Evolutionary conservation across 345 rosid genomes (phyloP).

Genomic region (Brassica cretica): DNA sequence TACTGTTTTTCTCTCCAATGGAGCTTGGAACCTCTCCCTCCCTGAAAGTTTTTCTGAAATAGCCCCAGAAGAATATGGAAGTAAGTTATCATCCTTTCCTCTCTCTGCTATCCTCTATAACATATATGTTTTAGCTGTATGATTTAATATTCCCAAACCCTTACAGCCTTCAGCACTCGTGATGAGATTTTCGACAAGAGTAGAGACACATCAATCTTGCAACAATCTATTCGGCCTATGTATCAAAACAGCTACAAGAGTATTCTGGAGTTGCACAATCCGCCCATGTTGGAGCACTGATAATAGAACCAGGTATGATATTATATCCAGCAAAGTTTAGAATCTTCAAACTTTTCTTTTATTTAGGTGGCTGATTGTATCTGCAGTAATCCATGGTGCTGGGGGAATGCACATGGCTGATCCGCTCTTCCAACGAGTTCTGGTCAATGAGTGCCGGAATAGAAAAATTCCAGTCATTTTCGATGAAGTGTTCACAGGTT

Average conservation of each 20-base stretch:
- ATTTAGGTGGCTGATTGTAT: background rate
- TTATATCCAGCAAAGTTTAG: background rate
- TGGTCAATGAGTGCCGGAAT: slow-evolving; percentile 70
- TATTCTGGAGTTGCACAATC: slow-evolving; percentile 40
- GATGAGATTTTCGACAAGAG: slow-evolving; percentile 63
- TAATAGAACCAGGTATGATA: slow-evolving; percentile 89
- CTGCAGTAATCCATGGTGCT: slow-evolving; percentile 83
- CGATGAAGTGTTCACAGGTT: slow-evolving; percentile 97
- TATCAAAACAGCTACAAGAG: slow-evolving; percentile 53
- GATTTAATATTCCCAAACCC: slow-evolving; percentile 15
- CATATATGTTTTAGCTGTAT: background rate
- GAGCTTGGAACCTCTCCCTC: slow-evolving; percentile 63
- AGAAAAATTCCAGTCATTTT: slow-evolving; percentile 81
- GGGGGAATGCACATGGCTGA: slow-evolving; percentile 99
- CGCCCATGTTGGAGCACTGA: slow-evolving; percentile 68
- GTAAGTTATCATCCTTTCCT: too few species aligned
- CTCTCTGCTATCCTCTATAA: background rate
- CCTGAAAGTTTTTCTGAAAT: slow-evolving; percentile 52
- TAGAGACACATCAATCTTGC: slow-evolving; percentile 72
- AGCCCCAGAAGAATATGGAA: too few species aligned
- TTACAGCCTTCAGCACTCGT: slow-evolving; percentile 64
- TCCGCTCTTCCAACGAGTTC: slow-evolving; percentile 88
- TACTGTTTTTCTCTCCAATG: slow-evolving; percentile 62
- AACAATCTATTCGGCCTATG: slow-evolving; percentile 54
- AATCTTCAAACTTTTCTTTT: background rate